These are phyloP conservation scores for Aspergillus ustus DNA, from an alignment of 2,329 filamentous ascomycete genomes.

Conservation along the genomic window DNA sequence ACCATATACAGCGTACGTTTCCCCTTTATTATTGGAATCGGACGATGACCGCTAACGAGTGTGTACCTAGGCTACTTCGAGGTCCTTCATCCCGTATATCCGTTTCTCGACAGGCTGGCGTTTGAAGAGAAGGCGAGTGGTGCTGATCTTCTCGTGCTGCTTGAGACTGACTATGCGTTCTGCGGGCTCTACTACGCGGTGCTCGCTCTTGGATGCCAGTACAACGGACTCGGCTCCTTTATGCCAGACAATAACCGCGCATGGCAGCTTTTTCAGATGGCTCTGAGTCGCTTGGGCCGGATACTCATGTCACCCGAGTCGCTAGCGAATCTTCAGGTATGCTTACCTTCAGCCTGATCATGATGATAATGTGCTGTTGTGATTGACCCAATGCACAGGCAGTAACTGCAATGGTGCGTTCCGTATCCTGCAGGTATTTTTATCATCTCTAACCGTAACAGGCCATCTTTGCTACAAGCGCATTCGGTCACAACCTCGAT, in stretches of 20 bases:
- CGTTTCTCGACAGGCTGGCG: slow-evolving; percentile 43
- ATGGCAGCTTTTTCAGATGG: slow-evolving; percentile 8
- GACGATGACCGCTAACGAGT: too few species aligned
- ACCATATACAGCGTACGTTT: background rate
- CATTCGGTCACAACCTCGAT: slow-evolving; percentile 41
- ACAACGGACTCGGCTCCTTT: slow-evolving; percentile 22
- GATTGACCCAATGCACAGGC: slow-evolving; percentile 22
- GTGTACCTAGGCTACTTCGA: slow-evolving; percentile 43
- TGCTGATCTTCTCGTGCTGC: slow-evolving; percentile 51
- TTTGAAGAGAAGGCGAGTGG: slow-evolving; percentile 50
- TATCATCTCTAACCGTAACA: slow-evolving; percentile 13
- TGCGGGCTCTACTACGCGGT: slow-evolving; percentile 43
- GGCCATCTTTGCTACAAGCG: slow-evolving; percentile 43
- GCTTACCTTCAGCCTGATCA: background rate
- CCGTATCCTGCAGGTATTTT: background rate
- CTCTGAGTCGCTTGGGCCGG: slow-evolving; percentile 1
- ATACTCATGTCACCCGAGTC: background rate
- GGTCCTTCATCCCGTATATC: slow-evolving; percentile 44
- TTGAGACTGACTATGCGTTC: slow-evolving; percentile 58
- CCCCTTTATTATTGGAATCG: too few species aligned
- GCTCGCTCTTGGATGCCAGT: slow-evolving; percentile 44
- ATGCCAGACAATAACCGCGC: slow-evolving; percentile 4
- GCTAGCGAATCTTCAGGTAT: slow-evolving; percentile 10
- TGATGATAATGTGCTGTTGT: background rate
- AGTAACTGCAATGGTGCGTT: slow-evolving; percentile 31